Evolutionary conservation across 495 filamentous ascomycete genomes (phyloP), one percentile per base, ranked within the genome.

Genomic region (Jackrogersella minutella): DNA sequence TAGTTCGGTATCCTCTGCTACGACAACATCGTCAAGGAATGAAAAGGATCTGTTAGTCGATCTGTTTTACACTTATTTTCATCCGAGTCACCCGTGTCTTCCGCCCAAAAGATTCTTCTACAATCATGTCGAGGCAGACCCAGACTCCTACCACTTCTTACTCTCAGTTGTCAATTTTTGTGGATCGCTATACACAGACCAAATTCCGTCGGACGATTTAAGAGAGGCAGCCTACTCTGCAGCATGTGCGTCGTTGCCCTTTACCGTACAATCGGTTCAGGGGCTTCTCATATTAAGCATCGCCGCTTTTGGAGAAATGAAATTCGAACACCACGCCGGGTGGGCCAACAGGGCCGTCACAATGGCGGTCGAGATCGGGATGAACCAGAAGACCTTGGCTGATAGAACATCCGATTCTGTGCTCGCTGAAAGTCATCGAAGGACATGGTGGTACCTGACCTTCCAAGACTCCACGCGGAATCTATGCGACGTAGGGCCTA

Each of bases 381-480:
- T 93, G 81, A 82, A 92, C 68, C 81, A 78, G 33, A 76, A 74
- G 53, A 71, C 72, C 8, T 90, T 82, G 64, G 62, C 73, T 2
- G 76, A 85, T 68, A 77, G 82, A 33, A 76, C 77, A 11, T 63
- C 75, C 4, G 81, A 88, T 54, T 80, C 80, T 0, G 78, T 91
- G 6, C 73, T 89, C 5, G 88, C 86, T 33, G 90, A 93, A 70
- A 86, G 85, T 61, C 82, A 87, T 74, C 81, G 90, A 55, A 80
- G 91, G 24, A 92, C 90, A 6, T 92, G 87, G 87, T 93, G 90
- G 90, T 85, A 88, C 56, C 71, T 93, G 37, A 92, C 87, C 64
- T 82, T 89, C 21, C 81, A 88, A n/a, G 89, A 92, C 39, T 80
- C 77, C n/a, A 64, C 73, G 70, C 68, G 76, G 47, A 66, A 73